Base-by-base conservation (phyloP, 345 rosid species). In the Citrus inodora region DNA sequence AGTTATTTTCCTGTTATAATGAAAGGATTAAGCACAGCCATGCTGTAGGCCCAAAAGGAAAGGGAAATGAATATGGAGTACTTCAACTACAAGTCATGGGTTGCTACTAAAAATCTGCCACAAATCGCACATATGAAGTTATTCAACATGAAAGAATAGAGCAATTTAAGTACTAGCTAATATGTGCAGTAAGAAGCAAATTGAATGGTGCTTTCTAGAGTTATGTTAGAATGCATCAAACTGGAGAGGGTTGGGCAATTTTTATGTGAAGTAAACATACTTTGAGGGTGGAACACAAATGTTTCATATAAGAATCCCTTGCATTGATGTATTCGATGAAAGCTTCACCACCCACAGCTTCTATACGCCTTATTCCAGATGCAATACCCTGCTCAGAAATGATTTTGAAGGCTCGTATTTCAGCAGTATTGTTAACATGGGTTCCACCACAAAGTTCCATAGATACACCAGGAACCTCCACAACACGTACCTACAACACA, bases 371-470 rank as follows among this genome's bases (percentile, higher is more conserved):
- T 75, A 88, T 82, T 77, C 99, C 99, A 67, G 99, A 91, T 77
- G 99, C 98, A 88, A 95, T 88, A n/a, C 97, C 99, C 72, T 93
- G 97, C 85, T 95, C 99, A 4, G 97, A 93, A 76, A 95, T 91
- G 25, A 93, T 89, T 81, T 95, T 95, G 89, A 93, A 92, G 77
- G 93, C 97, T 33, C 95, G 89, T 79, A 95, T 95, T 80, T 95
- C 99, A 62, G 92, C 83, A 80, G 99, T 95, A 85, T 88, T 93
- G 81, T 83, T 80, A 74, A 95, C 99, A 84, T 92, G 99, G 63
- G 99, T 95, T 81, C 99, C 99, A 82, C 98, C 98, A 82, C 99
- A 93, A 76, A 95, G 97, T 86, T 95, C 99, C 97, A 95, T 91
- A 38, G 99, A 95, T 72, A 95, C 94, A 78, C 98, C 99, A 17